Base-by-base conservation (phyloP, 2,329 filamentous ascomycete genomes). In the Zopfia rhizophila region DNA sequence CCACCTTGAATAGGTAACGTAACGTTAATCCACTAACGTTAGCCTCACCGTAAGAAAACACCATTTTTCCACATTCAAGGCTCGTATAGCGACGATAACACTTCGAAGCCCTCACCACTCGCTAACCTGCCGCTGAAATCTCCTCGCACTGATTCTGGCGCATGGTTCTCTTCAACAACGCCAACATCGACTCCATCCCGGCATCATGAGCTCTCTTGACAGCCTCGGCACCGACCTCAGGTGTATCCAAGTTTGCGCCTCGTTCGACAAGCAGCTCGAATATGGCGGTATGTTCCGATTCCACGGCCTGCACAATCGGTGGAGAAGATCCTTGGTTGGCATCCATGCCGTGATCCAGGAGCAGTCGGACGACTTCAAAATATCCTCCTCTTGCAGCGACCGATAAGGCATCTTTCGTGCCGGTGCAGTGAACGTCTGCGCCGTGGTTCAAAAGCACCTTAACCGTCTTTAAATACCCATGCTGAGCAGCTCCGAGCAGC, bases 321-420 rank as follows among this genome's bases (percentile, higher is more conserved):
- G n/a, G n/a, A n/a, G n/a, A n/a, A n/a, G n/a, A n/a, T n/a, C n/a
- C n/a, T n/a, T n/a, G n/a, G 67, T 66, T 6, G 65, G 66, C 41
- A 3, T 63, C 65, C 16, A 69, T 61, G n/a, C 63, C 56, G 14
- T 65, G 45, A 19, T 70, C 35, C 12, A 38, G 35, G 6, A 38
- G 13, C 19, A 25, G 23, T 7, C 22, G 35, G 5, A 38, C 35
- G 13, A 38, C 25, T 8, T 38, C 35, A 6, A 21, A n/a, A 12
- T 13, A 38, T 10, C 35, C 35, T 25, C 25, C 25, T 14, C 14
- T 38, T 21, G 35, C 35, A 6, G 35, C 35, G n/a, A 17, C 35
- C 8, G 13, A 38, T 21, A 38, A 22, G 13, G 18, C n/a, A 8
- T 17, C 35, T 14, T 13, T 13, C 23, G 35, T 22, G 6, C 35